A percentile compares a stretch with the other conserved stretches of the same genome.
Evolutionary conservation across 2,329 filamentous ascomycete species (phyloP).

Genomic region (Pseudocercospora fuligena): DNA sequence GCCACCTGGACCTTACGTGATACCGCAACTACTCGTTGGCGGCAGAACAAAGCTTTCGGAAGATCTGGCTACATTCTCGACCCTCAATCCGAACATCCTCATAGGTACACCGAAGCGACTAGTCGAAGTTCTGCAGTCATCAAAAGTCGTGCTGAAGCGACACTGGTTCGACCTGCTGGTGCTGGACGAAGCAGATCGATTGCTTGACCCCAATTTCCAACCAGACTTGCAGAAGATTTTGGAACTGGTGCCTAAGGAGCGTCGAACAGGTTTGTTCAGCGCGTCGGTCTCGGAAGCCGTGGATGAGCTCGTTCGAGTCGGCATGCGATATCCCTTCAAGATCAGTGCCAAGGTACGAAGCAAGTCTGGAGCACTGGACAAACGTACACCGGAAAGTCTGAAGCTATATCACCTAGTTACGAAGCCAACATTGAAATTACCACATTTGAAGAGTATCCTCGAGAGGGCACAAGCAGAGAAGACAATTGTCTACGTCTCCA

Average conservation of each 20-base stretch:
- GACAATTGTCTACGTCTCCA: constrained; percentile 89
- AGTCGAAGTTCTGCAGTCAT: constrained; percentile 83
- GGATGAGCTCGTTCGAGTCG: constrained; percentile 88
- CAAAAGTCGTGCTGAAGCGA: constrained; percentile 46
- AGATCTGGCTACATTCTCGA: constrained; percentile 83
- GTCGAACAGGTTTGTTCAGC: constrained; percentile 90
- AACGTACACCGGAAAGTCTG: constrained; percentile 88
- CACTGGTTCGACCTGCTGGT: constrained; percentile 81
- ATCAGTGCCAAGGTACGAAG: constrained; percentile 91
- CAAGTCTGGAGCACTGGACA: constrained; percentile 74
- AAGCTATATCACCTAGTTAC: constrained; percentile 84
- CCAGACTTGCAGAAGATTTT: constrained; percentile 87
- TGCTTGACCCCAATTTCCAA: constrained; percentile 93
- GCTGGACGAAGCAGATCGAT: constrained; percentile 89
- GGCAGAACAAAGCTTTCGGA: constrained; percentile 81
- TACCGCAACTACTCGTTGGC: constrained; percentile 87
- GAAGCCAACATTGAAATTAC: constrained; percentile 79
- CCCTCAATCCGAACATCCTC: constrained; percentile 82
- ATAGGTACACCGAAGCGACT: constrained; percentile 90
- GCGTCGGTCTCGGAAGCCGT: constrained; percentile 96
- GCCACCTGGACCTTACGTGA: constrained; percentile 58
- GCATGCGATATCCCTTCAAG: constrained; percentile 90
- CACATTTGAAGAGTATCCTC: constrained; percentile 73
- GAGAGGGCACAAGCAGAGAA: constrained; percentile 69
- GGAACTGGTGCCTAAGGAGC: constrained; percentile 83